Evolutionary conservation across 257 asterid genomes (phyloP).

Genomic region (Jacaranda mimosifolia): DNA sequence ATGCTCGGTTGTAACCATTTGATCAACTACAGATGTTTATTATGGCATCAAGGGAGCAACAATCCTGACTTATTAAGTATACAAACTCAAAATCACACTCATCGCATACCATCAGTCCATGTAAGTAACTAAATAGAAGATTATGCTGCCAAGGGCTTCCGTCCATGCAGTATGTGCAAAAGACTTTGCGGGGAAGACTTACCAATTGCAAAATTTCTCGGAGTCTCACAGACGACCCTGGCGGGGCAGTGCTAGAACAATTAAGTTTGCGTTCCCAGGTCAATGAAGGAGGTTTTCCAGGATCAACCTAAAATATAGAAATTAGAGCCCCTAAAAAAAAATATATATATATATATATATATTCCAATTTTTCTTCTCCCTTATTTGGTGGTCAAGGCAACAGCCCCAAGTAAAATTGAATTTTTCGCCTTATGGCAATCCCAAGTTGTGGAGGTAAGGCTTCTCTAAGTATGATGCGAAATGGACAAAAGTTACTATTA

Average conservation of each 20-base stretch:
- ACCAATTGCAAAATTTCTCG: conserved; percentile 59
- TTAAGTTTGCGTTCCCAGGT: conserved; percentile 77
- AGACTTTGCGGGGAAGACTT: conserved; percentile 20
- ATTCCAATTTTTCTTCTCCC: no score
- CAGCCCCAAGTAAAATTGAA: not conserved
- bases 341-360: no score
- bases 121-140: not conserved
- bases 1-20: not conserved
- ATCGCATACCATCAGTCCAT: not conserved
- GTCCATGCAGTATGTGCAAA: not conserved
- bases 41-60: not conserved
- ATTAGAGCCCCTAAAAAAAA: not conserved
- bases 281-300: conserved; percentile 61
- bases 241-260: conserved; percentile 33
- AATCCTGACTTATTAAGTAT: not conserved
- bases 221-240: conserved; percentile 40
- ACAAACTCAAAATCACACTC: not conserved
- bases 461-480: not conserved
- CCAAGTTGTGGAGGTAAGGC: no score
- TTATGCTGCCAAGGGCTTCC: not conserved
- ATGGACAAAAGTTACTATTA: no score
- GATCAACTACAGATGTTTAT: not conserved
- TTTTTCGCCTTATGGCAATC: no score
- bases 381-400: no score
- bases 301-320: conserved; percentile 42